A percentile compares a stretch with the other conserved stretches of the same genome.
Evolutionary conservation across 2,329 filamentous ascomycete species (phyloP).

Genomic region (Calycina marina): DNA sequence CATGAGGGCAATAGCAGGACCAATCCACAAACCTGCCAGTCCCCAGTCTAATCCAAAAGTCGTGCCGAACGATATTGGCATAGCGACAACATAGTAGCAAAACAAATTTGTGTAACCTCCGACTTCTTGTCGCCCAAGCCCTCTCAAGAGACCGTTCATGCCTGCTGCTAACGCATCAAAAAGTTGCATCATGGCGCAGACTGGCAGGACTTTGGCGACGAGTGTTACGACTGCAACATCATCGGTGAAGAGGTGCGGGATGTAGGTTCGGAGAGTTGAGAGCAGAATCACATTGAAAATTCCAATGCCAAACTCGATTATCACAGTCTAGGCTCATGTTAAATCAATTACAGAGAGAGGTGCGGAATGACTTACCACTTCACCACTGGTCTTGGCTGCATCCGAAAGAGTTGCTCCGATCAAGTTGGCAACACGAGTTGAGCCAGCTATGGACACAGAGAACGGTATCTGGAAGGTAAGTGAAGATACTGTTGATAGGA

Average conservation of each 20-base stretch:
- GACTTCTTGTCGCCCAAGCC: constrained; percentile 76
- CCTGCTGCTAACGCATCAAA: constrained; percentile 70
- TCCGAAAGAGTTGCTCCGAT: constrained; percentile 75
- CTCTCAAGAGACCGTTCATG: constrained; percentile 73
- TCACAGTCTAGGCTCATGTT: constrained; percentile 36
- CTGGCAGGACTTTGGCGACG: constrained; percentile 56
- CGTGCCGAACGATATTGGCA: constrained; percentile 69
- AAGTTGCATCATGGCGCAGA: constrained; percentile 79
- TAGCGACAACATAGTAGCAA: constrained; percentile 72
- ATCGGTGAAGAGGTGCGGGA: constrained; percentile 67
- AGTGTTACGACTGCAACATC: constrained; percentile 55
- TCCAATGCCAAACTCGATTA: constrained; percentile 55
- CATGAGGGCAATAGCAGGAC: constrained; percentile 48
- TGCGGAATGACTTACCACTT: constrained; percentile 33
- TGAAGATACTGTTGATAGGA: constrained; percentile 62
- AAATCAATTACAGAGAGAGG: too few relatives aligned
- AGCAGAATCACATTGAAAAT: constrained; percentile 64
- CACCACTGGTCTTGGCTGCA: constrained; percentile 67
- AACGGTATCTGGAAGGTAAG: constrained; percentile 89
- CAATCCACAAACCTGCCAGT: constrained; percentile 68
- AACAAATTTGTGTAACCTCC: constrained; percentile 81
- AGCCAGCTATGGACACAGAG: constrained; percentile 75
- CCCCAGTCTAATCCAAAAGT: constrained; percentile 68
- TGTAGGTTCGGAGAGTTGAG: constrained; percentile 50
- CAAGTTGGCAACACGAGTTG: constrained; percentile 79